Evolutionary conservation across 1,139 yeast genomes (phyloP).

Genomic region (Pneumocystis canis): DNA sequence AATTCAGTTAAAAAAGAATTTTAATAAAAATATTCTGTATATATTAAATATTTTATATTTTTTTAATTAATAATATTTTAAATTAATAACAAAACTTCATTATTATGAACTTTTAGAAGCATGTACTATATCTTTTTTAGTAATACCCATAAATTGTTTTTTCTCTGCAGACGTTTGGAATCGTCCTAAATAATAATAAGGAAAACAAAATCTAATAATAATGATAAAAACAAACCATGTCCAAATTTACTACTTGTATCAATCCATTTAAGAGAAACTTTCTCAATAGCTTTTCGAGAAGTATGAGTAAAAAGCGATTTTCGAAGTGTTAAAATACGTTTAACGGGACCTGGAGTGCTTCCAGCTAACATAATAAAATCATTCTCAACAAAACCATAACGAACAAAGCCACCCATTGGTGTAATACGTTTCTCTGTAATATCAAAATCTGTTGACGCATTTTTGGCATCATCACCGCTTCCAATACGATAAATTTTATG

Average conservation of each 20-base stretch:
- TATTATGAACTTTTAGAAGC: not conserved
- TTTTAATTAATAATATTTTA: not conserved
- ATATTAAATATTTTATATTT: not conserved
- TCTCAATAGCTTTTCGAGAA: conserved; percentile 92
- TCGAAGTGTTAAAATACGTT: conserved; percentile 98
- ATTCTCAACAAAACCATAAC: conserved; percentile 96
- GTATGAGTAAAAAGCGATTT: conserved; percentile 96
- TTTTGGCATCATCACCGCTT: conserved; percentile 83
- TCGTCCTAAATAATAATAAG: conserved; percentile 40
- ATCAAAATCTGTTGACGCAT: conserved; percentile 95
- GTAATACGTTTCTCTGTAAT: conserved; percentile 98
- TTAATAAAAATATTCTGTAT: not conserved
- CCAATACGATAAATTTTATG: conserved; percentile 99
- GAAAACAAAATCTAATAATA: not conserved
- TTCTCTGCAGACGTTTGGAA: conserved; percentile 99
- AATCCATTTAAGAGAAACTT: conserved; percentile 97
- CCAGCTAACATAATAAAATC: conserved; percentile 97
- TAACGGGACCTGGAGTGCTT: conserved; percentile 98
- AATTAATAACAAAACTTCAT: no score
- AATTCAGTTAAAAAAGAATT: not conserved
- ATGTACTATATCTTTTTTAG: conserved; percentile 62
- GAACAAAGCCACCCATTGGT: conserved; percentile 99
- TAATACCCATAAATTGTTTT: conserved; percentile 98
- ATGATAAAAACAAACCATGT: conserved; percentile 39
- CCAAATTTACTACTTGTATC: conserved; percentile 99